Base-by-base conservation (phyloP, 345 rosid genomes). In the Camelina neglecta region DNA sequence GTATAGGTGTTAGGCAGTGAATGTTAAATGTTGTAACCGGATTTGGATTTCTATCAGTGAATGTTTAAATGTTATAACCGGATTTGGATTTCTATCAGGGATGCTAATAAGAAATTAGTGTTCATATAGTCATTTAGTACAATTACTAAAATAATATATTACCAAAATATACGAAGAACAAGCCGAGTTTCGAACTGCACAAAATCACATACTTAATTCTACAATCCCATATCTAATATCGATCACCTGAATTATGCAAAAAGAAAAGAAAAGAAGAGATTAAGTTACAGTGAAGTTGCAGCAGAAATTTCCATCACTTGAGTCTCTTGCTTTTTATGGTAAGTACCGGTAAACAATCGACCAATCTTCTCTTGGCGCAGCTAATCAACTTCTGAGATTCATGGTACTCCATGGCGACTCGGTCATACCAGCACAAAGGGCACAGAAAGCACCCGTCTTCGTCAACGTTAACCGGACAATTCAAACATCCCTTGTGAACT, bases 401-500 rank as follows among this genome's bases (percentile, higher is more conserved):
- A 11, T 23, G 6, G 54, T 78, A 78, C 15, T 78, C 65, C 24
- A 13, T 12, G 20, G 45, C 62, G 8, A 53, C 51, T 50, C 20
- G 51, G 21, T 72, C 73, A 78, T 60, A 72, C 69, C 77, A 73
- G 51, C 77, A 72, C 24, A 72, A 36, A 60, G 78, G 77, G 59
- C 74, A 78, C 4, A 66, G 36, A 53, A 72, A 78, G 65, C 54
- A 60, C 13, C 65, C 65, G 0, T 67, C 45, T 60, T 66, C 65
- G 16, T 78, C 77, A 45, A 78, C 7, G 38, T 35, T 51, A 42
- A 50, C 68, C 1, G 7, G 50, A 65, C 69, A 53, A 1, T 60
- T 67, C 77, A 60, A 60, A 29, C 81, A 73, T 10, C 60, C 77
- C 59, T 72, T 42, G 74, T 78, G 77, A 66, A 78, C 69, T 54